phyloP scores from a whole-genome alignment of 192 early-diverging fungal species.

The Spinellus fusiger region DNA sequence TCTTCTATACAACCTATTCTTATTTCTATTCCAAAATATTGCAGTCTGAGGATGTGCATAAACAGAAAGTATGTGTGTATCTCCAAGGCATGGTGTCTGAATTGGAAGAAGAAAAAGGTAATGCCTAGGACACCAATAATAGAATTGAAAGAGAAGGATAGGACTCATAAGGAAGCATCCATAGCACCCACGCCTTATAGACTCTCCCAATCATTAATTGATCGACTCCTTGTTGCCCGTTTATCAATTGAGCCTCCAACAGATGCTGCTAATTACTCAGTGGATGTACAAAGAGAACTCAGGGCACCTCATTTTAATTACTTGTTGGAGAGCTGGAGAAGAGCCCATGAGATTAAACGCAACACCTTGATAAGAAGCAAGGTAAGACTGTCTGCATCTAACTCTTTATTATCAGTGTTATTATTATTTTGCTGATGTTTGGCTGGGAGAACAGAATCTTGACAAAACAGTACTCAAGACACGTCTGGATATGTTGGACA shows the following conservation, averaged over 20 bases:
- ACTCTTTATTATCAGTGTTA: background rate
- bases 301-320: slow-evolving; percentile 52
- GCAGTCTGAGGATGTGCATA: slow-evolving; percentile 20
- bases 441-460: slow-evolving; percentile 35
- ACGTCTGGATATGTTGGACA: slow-evolving; percentile 56
- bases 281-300: slow-evolving; percentile 30
- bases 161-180: slow-evolving; percentile 3
- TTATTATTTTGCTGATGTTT: background rate
- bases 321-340: slow-evolving; percentile 57
- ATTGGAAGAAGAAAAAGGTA: slow-evolving; percentile 32
- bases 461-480: slow-evolving; percentile 46
- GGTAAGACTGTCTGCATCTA: slow-evolving; percentile 25
- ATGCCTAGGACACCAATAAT: background rate
- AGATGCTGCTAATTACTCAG: slow-evolving; percentile 6
- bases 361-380: slow-evolving; percentile 47
- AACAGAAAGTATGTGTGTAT: slow-evolving; percentile 25
- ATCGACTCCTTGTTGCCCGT: slow-evolving; percentile 65
- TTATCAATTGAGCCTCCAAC: slow-evolving; percentile 55
- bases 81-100: slow-evolving; percentile 25
- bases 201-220: slow-evolving; percentile 48
- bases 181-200: slow-evolving; percentile 35
- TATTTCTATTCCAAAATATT: background rate
- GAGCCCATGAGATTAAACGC: slow-evolving; percentile 41
- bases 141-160: background rate
- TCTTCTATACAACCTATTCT: background rate